Conservation (phyloP, 139 green algal species). For the Ostreobium quekettii region DNA sequence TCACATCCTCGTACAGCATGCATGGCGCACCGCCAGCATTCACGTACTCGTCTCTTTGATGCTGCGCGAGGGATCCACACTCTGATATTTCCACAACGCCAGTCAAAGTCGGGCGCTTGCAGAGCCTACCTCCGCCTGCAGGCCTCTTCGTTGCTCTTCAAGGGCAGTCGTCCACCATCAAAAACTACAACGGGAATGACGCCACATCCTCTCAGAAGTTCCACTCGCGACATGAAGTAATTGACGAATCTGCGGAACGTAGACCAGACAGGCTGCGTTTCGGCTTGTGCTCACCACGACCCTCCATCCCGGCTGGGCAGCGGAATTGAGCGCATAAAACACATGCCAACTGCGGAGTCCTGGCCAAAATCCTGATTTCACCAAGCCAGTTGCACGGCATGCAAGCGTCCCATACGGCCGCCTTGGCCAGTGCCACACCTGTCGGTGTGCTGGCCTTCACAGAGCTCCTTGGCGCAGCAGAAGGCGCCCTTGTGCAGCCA, state of each 20-base stretch:
- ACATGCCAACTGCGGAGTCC: too few species aligned
- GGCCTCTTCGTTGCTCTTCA: constrained; percentile 80
- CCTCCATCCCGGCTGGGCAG: neutral
- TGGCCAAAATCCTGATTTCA: too few species aligned
- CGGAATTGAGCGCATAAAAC: neutral
- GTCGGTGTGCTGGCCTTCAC: constrained; percentile 58
- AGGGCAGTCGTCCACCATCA: constrained; percentile 82
- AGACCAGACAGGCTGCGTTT: neutral
- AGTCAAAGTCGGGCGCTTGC: constrained; percentile 6
- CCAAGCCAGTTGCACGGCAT: too few species aligned
- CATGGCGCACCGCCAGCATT: constrained; percentile 6
- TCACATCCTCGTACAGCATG: constrained; percentile 1
- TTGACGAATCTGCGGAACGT: constrained; percentile 57
- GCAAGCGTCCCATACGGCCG: constrained; percentile 5
- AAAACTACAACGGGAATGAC: constrained; percentile 86
- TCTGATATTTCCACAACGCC: too few species aligned
- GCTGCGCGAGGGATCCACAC: too few species aligned
- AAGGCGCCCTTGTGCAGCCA: constrained; percentile 91
- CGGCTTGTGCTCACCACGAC: neutral
- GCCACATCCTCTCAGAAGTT: constrained; percentile 60
- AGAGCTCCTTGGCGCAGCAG: constrained; percentile 77
- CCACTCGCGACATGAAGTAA: constrained; percentile 78
- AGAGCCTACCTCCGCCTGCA: constrained; percentile 50
- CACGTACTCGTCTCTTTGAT: too few species aligned
- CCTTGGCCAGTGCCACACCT: constrained; percentile 37